Base-by-base conservation (phyloP, 2,329 filamentous ascomycete species). In the Clonostachys chloroleuca region DNA sequence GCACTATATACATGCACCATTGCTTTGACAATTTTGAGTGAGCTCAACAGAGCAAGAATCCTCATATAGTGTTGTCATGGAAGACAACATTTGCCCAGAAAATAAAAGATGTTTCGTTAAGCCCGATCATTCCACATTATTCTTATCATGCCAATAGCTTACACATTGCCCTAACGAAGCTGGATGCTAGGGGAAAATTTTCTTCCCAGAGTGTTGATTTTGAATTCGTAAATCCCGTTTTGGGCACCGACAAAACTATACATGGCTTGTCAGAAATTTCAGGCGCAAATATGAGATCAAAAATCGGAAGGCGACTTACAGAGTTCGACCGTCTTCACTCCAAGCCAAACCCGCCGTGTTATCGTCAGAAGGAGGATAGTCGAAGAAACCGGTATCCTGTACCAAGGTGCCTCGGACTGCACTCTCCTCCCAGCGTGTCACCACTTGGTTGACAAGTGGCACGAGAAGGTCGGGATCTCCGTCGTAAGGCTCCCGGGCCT, bases 211-310 rank as follows among this genome's bases (percentile, higher is more conserved):
- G 83, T 56, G 59, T 89, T 83, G 53, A 92, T 75, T 34, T 75
- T 77, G 56, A 89, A 81, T 65, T 91, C 86, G 57, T 89, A 89
- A 46, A 92, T 85, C 47, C 87, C 87, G 54, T 88, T 83, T 59
- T 89, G 83, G 34, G 81, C 78, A 17, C 78, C 83, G 39, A 84
- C 70, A 55, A 78, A 85, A 47, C 82, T 86, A 45, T 5, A 24
- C 4, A 34, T 16, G 42, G 56, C 62, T 46, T 62, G 61, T 48
- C 43, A 5, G 12, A 18, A 20, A 41, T 39, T 8, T 24, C 7
- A n/a, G 9, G 17, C 14, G 14, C 12, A 18, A 39, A 14, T 8
- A 3, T 18, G 36, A 3, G 3, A 18, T 39, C 10, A 36, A 13
- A 10, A 36, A 6, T 30, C 24, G 24, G 48, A 40, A 20, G 16